Percentiles rank a stretch among this genome's conserved stretches.
These are phyloP conservation scores for Penicillium janthinellum DNA, from an alignment of 2,329 filamentous ascomycete species.

Conservation along the genomic window DNA sequence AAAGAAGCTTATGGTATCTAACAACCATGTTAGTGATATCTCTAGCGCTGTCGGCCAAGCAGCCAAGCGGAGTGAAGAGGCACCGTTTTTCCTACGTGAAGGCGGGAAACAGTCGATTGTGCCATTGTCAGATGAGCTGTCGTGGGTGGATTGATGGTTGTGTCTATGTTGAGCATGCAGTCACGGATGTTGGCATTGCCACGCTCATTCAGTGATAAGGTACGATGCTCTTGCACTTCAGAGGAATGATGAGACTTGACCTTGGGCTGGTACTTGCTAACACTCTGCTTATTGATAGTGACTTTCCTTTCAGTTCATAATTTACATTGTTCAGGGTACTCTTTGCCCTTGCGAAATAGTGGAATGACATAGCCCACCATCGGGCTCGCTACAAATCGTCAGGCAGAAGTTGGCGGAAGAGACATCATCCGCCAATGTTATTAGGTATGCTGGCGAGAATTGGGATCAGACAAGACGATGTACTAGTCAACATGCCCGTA, in stretches of 20 bases:
- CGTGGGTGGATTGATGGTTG: constrained; percentile 3
- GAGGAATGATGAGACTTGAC: not conserved
- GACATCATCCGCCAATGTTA: not conserved
- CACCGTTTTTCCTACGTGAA: not conserved
- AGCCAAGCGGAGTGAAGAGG: not conserved
- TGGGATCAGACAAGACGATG: not conserved
- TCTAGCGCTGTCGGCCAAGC: constrained; percentile 1
- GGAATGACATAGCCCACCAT: not conserved
- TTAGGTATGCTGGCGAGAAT: not conserved
- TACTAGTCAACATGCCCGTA: not conserved
- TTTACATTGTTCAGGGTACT: not conserved
- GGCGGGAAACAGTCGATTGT: not conserved
- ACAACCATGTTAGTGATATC: constrained; percentile 2
- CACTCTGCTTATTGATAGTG: not conserved
- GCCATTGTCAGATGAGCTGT: constrained; percentile 8
- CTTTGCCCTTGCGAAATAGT: not conserved
- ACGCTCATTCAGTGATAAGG: not conserved
- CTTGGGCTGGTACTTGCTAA: not conserved
- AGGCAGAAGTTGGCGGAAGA: not conserved
- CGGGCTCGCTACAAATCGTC: not conserved
- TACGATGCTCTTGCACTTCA: not conserved
- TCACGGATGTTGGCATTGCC: not conserved
- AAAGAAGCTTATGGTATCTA: constrained; percentile 1
- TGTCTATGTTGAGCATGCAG: not conserved
- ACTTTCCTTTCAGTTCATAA: not conserved